phyloP scores from a whole-genome alignment of 2,329 filamentous ascomycete genomes.

The Colletotrichum tamarilloi region DNA sequence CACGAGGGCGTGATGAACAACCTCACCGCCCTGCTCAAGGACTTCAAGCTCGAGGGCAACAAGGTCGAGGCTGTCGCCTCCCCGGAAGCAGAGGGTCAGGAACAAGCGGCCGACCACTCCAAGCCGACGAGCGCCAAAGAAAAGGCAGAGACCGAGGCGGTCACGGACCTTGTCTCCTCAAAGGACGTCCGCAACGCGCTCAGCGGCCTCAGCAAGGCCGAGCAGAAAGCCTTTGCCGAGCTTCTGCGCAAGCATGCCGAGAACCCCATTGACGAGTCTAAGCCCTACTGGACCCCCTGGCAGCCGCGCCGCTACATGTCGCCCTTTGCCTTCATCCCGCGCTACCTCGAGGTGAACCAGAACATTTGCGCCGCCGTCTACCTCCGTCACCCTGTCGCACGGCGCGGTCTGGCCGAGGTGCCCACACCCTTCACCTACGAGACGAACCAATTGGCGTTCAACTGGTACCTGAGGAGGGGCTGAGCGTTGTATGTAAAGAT shows the following conservation, averaged over 20 bases:
- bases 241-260: conserved; percentile 74
- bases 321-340: conserved; percentile 93
- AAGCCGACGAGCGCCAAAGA: conserved; percentile 1
- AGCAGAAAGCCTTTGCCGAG: conserved; percentile 62
- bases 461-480: conserved; percentile 90
- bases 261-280: conserved; percentile 80
- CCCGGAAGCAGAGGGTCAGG: conserved; percentile 41
- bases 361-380: conserved; percentile 97
- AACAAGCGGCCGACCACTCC: conserved; percentile 27
- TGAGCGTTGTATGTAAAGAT: conserved; percentile 52
- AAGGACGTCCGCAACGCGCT: conserved; percentile 35
- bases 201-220: conserved; percentile 55
- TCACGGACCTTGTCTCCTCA: conserved; percentile 16
- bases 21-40: conserved; percentile 61
- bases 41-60: conserved; percentile 53
- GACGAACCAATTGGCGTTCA: conserved; percentile 85
- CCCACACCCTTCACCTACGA: conserved; percentile 82
- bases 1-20: conserved; percentile 62
- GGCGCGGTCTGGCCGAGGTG: conserved; percentile 82
- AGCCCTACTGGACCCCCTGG: conserved; percentile 95
- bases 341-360: conserved; percentile 97
- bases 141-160: conserved; percentile 7
- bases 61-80: conserved; percentile 41
- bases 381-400: conserved; percentile 90
- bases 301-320: conserved; percentile 86